Evolutionary conservation across 371 early-diverging fungal species (phyloP), one percentile per base, ranked within the genome.

Genomic region (Rhizopus sp.): DNA sequence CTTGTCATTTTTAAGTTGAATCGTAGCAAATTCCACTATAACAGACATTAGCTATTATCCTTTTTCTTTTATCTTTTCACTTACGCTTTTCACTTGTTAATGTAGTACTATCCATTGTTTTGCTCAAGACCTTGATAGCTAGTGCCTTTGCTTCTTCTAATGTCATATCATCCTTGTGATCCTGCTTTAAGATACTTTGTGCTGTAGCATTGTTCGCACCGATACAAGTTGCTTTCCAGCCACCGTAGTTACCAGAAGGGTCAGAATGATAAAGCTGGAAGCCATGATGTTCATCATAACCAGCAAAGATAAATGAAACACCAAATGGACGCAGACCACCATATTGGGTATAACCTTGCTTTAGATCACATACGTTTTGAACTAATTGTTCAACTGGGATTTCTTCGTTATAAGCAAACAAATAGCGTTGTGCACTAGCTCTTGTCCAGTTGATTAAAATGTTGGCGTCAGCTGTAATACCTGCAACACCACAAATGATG

Each of bases 311-410:
- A 73, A 99, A 95, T 15, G 97, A 96, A 6, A 98, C 98, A 55
- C 99, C 99, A 80, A 96, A 99, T 7, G 99, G 99, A 73, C 99
- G 93, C 56, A 98, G 81, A 75, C 95, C 98, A 81, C 97, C 99
- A 64, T 92, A 93, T 73, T 99, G 99, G 23, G 99, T 99, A 79
- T 98, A 99, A 34, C 94, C 91, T 71, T 99, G 99, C 85, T 99
- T 99, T 70, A 96, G 75, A 75, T 97, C 93, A 69, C 97, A 95
- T 56, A 99, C 79, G 53, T 82, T 79, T 71, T 96, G 93, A 29
- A 96, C 98, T n/a, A 99, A 83, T 64, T 93, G 92, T 70, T 95
- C 96, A 46, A 90, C 88, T 5, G 97, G 95, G 58, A 97, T 96
- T 33, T 87, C 87, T 56, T 93, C 92, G 64, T 89, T 87, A 79